Conservation (phyloP, 1,284 basidiomycete genomes). For the Heterobasidion annosum region DNA sequence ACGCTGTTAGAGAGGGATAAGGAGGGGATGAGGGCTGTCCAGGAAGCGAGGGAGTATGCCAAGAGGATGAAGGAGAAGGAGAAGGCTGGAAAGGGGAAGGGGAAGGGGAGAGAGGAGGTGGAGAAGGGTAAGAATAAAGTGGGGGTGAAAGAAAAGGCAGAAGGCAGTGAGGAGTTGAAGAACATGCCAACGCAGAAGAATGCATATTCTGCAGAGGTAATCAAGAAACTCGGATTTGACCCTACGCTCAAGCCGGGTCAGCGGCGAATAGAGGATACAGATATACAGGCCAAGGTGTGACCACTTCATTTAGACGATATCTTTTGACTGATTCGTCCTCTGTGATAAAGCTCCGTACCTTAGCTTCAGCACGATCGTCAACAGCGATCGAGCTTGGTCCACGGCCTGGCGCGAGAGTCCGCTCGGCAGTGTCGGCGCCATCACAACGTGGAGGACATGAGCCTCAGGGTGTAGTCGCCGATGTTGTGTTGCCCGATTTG, state of each 20-base stretch:
- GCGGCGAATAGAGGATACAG: constrained; percentile 24
- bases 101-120: constrained; percentile 11
- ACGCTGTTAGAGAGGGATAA: constrained; percentile 52
- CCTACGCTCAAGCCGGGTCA: constrained; percentile 47
- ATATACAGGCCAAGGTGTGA: constrained; percentile 5
- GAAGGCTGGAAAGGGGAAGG: constrained; percentile 12
- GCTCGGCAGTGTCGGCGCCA: constrained; percentile 10
- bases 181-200: constrained; percentile 22
- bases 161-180: constrained; percentile 1
- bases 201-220: constrained; percentile 52
- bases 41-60: constrained; percentile 42
- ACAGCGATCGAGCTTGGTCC: constrained; percentile 9
- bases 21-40: constrained; percentile 51
- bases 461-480: not conserved
- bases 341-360: constrained; percentile 2
- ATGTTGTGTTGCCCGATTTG: constrained; percentile 9
- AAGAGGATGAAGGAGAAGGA: constrained; percentile 16
- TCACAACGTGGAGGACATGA: not conserved
- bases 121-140: constrained; percentile 8
- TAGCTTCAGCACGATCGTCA: constrained; percentile 6
- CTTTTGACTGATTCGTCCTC: no score
- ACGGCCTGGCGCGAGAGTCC: constrained; percentile 7
- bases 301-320: not conserved
- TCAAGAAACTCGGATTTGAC: constrained; percentile 68
- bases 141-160: not conserved